A percentile compares a stretch with the other conserved stretches of the same genome.
phyloP scores from a whole-genome alignment of 352 stramenopile genomes.

The Globisporangium irregulare region DNA sequence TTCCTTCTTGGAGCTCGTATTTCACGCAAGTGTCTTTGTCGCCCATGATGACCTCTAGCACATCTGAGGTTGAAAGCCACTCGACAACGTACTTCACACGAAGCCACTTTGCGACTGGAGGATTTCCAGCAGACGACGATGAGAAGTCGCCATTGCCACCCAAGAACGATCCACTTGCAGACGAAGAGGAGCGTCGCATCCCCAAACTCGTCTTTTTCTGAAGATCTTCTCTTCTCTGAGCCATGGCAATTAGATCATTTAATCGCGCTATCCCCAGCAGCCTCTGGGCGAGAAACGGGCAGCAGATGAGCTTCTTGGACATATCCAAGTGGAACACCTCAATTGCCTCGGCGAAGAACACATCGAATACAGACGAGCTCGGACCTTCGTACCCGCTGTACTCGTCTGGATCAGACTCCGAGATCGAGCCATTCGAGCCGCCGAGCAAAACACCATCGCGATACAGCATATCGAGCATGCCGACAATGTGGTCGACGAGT shows the following conservation, averaged over 20 bases:
- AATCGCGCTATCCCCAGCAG: constrained; percentile 69
- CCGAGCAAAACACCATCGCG: constrained; percentile 59
- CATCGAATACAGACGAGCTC: constrained; percentile 26
- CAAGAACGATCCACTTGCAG: constrained; percentile 21
- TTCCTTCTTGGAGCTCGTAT: constrained; percentile 70
- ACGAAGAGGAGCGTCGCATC: constrained; percentile 35
- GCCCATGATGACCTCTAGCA: constrained; percentile 81
- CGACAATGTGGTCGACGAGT: constrained; percentile 71
- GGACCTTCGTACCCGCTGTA: constrained; percentile 10
- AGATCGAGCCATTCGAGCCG: constrained; percentile 12
- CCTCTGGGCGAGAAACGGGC: constrained; percentile 72
- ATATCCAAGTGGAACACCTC: constrained; percentile 83
- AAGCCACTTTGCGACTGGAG: constrained; percentile 63
- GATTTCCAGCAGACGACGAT: constrained; percentile 22
- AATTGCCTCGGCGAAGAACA: constrained; percentile 66
- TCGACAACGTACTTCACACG: constrained; percentile 71
- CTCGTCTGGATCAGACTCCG: constrained; percentile 21
- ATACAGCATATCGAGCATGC: constrained; percentile 67
- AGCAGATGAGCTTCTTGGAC: constrained; percentile 87
- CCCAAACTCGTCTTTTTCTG: constrained; percentile 66
- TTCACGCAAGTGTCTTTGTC: constrained; percentile 61
- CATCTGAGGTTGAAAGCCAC: constrained; percentile 72
- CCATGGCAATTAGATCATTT: constrained; percentile 78
- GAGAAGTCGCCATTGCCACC: constrained; percentile 14
- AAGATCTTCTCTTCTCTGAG: constrained; percentile 54